Evolutionary conservation across 2,329 filamentous ascomycete species (phyloP).

Genomic region (Bipolaris oryzae): DNA sequence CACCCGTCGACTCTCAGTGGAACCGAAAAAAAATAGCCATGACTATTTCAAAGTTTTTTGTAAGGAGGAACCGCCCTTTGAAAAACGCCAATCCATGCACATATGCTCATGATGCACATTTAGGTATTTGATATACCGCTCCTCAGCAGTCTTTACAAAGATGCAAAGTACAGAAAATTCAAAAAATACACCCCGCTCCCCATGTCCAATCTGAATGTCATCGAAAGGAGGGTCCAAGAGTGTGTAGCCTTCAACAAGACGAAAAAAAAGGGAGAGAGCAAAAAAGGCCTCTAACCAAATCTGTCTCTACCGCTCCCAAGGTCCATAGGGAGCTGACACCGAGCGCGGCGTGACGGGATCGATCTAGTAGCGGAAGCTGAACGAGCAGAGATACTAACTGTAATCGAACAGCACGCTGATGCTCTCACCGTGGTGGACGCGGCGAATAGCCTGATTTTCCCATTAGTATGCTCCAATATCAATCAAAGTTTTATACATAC

Average conservation of each 20-base stretch:
- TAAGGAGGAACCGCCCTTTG: neutral
- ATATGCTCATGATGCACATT: constrained; percentile 13
- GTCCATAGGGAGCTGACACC: neutral
- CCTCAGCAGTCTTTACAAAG: constrained; percentile 23
- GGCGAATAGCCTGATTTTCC: constrained; percentile 72
- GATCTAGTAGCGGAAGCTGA: neutral
- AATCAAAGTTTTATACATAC: constrained; percentile 50
- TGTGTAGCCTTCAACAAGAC: neutral
- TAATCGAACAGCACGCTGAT: constrained; percentile 95
- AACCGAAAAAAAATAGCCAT: neutral
- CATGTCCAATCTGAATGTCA: neutral
- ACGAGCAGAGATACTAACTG: constrained; percentile 58
- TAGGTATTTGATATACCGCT: constrained; percentile 29
- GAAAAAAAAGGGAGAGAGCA: neutral
- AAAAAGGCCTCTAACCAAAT: neutral
- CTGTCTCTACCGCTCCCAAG: neutral
- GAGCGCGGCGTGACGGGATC: neutral
- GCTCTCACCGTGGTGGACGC: constrained; percentile 96
- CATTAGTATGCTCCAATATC: constrained; percentile 25
- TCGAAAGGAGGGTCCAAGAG: constrained; percentile 1
- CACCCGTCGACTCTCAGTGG: neutral
- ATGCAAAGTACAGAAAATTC: neutral
- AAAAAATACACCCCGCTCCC: neutral
- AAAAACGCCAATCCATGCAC: constrained; percentile 22
- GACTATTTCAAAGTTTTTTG: constrained; percentile 4